phyloP scores from a whole-genome alignment of 2,329 filamentous ascomycete genomes.

The Exophiala oligosperma region DNA sequence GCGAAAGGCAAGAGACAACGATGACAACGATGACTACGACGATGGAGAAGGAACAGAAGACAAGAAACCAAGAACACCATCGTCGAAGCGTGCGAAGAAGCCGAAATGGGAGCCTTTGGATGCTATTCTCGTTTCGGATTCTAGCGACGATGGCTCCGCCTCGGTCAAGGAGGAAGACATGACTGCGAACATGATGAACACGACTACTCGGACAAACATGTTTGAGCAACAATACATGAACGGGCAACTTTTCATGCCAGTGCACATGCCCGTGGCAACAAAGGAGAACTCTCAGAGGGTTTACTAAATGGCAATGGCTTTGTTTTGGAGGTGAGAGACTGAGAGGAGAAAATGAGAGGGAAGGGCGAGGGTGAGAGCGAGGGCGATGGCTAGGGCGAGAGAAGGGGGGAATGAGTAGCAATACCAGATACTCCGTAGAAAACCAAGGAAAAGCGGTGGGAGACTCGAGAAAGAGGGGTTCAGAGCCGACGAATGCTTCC shows the following conservation, averaged over 20 bases:
- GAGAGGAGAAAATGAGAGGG: neutral
- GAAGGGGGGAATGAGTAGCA: too few relatives aligned
- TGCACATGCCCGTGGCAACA: constrained; percentile 5
- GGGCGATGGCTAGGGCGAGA: too few relatives aligned
- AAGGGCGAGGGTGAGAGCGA: too few relatives aligned
- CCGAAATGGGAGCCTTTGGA: constrained; percentile 13
- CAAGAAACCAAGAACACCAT: constrained; percentile 11
- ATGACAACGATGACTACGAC: too few relatives aligned
- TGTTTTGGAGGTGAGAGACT: constrained; percentile 1
- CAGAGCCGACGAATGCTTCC: neutral
- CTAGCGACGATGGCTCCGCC: constrained; percentile 6
- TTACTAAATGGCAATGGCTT: constrained; percentile 4
- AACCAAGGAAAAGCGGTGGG: neutral
- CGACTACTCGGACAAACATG: constrained; percentile 4
- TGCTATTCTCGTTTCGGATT: constrained; percentile 15
- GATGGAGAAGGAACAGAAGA: constrained; percentile 3
- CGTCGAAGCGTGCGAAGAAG: constrained; percentile 17
- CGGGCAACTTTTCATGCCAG: constrained; percentile 5
- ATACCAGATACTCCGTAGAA: neutral
- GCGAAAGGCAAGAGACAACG: constrained; percentile 11
- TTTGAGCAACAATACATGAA: constrained; percentile 6
- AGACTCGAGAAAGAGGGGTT: neutral
- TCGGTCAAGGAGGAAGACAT: constrained; percentile 12
- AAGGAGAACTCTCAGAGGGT: constrained; percentile 1
- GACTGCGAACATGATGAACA: neutral